These are phyloP conservation scores for Aspergillus biplanus DNA, from an alignment of 495 filamentous ascomycete species.

Conservation along the genomic window DNA sequence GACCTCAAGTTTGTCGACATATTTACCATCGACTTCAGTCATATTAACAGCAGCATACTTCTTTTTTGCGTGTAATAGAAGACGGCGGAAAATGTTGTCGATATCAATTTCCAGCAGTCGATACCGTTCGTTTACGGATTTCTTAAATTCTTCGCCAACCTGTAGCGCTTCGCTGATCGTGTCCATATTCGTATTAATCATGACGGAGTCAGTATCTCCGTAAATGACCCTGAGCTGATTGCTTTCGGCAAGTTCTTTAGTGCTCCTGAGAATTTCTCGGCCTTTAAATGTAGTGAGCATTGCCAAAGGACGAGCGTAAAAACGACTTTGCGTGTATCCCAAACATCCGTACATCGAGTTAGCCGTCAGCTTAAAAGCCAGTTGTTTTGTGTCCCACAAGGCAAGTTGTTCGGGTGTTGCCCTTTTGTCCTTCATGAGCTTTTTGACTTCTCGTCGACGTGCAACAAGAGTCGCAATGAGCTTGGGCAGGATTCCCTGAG, in stretches of 20 bases:
- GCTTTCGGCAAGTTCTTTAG: constrained; percentile 90
- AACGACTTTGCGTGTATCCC: constrained; percentile 92
- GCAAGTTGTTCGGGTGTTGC: constrained; percentile 85
- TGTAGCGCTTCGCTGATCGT: constrained; percentile 89
- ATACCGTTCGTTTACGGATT: constrained; percentile 85
- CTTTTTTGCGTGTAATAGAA: constrained; percentile 96
- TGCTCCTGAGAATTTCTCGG: constrained; percentile 93
- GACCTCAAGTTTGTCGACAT: constrained; percentile 91
- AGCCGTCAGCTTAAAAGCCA: constrained; percentile 94
- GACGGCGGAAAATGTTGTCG: constrained; percentile 92
- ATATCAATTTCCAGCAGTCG: constrained; percentile 94
- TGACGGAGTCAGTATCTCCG: constrained; percentile 98
- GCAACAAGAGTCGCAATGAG: constrained; percentile 90
- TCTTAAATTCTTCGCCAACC: constrained; percentile 81
- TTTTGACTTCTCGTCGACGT: constrained; percentile 88
- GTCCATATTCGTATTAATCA: constrained; percentile 98
- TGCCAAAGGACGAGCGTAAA: constrained; percentile 92
- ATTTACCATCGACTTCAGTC: constrained; percentile 86
- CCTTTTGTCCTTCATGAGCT: constrained; percentile 90
- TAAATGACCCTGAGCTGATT: constrained; percentile 92
- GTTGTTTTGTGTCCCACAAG: constrained; percentile 97
- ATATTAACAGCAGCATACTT: constrained; percentile 98
- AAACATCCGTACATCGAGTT: constrained; percentile 99
- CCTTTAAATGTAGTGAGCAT: constrained; percentile 97
- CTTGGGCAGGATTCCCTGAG: constrained; percentile 80